Conservation (phyloP, 257 asterid genomes). For the Nicotiana tomentosiformis region DNA sequence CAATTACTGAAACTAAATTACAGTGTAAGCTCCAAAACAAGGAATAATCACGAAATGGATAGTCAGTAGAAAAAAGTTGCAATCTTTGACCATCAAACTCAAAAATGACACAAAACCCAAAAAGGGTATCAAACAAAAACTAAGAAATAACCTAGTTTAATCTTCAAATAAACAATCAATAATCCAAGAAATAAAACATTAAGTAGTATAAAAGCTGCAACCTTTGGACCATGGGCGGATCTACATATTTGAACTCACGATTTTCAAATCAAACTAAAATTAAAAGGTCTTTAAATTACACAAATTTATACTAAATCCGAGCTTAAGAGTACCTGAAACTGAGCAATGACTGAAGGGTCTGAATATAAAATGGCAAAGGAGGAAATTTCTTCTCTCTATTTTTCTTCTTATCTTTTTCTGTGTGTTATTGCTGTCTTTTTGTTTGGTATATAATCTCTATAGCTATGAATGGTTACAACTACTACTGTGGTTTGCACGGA, state of each 20-base stretch:
- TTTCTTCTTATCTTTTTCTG: neutral
- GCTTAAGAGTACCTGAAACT: neutral
- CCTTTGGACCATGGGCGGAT: neutral
- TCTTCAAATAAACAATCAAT: neutral
- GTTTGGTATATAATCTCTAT: constrained; percentile 13
- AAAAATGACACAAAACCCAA: neutral
- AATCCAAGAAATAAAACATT: neutral
- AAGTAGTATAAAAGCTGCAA: neutral
- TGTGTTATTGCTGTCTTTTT: neutral
- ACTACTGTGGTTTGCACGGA: constrained; percentile 45
- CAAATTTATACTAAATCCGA: neutral
- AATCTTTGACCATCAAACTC: neutral
- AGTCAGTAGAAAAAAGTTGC: neutral
- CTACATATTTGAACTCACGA: neutral
- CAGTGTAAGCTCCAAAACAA: neutral
- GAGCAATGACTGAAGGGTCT: neutral
- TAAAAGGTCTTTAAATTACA: neutral
- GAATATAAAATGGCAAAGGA: neutral
- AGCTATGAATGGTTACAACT: constrained; percentile 15
- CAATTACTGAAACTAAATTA: neutral
- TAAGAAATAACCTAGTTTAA: neutral
- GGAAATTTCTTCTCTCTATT: neutral
- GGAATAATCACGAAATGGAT: neutral
- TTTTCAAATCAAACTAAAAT: neutral
- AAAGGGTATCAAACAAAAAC: neutral